Base-by-base conservation (phyloP, 2,329 filamentous ascomycete genomes). In the Colletotrichum caudatum region DNA sequence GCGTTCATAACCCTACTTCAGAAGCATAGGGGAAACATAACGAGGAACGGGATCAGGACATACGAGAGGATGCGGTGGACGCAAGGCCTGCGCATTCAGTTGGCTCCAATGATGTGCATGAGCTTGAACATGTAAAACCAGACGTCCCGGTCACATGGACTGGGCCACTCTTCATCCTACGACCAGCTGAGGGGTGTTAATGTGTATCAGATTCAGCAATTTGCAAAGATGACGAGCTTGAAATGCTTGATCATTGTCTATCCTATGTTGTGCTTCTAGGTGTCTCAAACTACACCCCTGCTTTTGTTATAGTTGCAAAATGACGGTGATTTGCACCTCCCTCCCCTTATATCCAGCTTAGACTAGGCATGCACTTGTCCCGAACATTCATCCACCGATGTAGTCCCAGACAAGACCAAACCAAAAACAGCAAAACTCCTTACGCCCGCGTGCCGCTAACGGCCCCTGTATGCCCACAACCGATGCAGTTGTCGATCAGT, bases 1-100 rank as follows among this genome's bases (percentile, higher is more conserved):
- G 69, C 69, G 69, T 68, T 68, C 20, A 62, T 37, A 26, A 39
- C 14, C n/a, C n/a, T 16, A 39, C 23, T 51, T 51, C 4, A n/a
- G 29, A 62, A 26, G 59, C 46, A 39, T 37, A 1, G 5, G 33
- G 33, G 8, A 39, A 29, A 6, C 18, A 20, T n/a, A 7, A 26
- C 29, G 59, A 50, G 20, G n/a, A 62, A 62, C 9, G 14, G 11
- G 12, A 39, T 18, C 18, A 62, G 14, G 46, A 39, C 14, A 23
- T 9, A 7, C 29, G 12, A 39, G 33, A 26, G 46, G 23, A 39
- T 3, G 54, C 20, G 35, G n/a, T 16, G 33, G 20, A 20, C 18
- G 5, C 33, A n/a, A 50, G 59, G 12, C 12, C 23, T 35, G 29
- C 18, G 14, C 8, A 20, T 18, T 48, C 18, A 7, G 9, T 26